Evolutionary conservation across 2,329 filamentous ascomycete genomes (phyloP), one percentile per base, ranked within the genome.

Genomic region (Neonectria neomacrospora): DNA sequence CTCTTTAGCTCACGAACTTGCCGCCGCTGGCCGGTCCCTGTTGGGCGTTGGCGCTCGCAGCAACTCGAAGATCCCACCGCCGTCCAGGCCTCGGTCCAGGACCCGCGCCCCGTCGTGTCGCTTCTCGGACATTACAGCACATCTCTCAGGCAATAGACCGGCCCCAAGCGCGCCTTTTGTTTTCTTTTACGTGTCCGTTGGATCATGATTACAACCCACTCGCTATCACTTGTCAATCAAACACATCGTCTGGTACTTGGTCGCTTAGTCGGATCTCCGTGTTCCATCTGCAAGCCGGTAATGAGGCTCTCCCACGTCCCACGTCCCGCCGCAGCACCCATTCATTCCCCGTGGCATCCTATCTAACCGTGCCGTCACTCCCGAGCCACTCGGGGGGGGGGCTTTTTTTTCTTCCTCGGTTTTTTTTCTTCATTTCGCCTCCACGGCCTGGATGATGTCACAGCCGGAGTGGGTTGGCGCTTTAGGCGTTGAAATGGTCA

Each of bases 321-420:
- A 18, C 30, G 8, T 20, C 37, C 16, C 37, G 9, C 16, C 48
- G 23, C 50, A 59, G 20, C 47, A 26, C 47, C 48, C 55, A 54
- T 28, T 48, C 55, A 50, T 16, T 68, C 61, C 57, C 64, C 58
- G 63, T 54, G 54, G 20, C 45, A 56, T 64, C 58, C 65, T 68
- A 71, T 72, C 63, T 73, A 54, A 69, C 63, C 68, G 71, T 73
- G 71, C 71, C 71, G 71, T 71, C 71, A 65, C 60, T 73, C 67
- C 71, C 71, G 71, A 58, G 59, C 57, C 60, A 42, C 58, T 50
- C 18, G 11, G 11, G 5, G n/a, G n/a, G n/a, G n/a, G n/a, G 23
- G 23, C 3, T 26, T 26, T 26, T 26, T 26, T 6, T 26, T 26
- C 23, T 20, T 12, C 4, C 3, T 16, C 47, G 54, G 55, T 55